Percentiles rank a stretch among this genome's conserved stretches.
phyloP scores from a whole-genome alignment of 345 rosid genomes.

The Turritis glabra region DNA sequence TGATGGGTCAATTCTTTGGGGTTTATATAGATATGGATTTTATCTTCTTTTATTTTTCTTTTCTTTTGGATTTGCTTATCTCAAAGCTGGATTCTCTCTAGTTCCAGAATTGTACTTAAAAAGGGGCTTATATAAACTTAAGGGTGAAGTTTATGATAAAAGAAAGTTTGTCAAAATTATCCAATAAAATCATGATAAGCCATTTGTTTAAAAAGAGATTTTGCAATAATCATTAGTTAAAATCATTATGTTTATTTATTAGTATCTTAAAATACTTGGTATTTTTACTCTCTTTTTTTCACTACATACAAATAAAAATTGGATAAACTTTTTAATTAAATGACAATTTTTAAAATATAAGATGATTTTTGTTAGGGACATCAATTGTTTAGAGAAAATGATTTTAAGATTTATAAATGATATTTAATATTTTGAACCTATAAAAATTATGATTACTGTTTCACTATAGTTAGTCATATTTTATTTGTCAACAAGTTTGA shows the following conservation, averaged over 20 bases:
- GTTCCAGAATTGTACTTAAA: conserved; percentile 40
- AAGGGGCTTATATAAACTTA: background rate
- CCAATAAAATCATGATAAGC: background rate
- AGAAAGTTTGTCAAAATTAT: background rate
- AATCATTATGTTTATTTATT: background rate
- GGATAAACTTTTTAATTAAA: background rate
- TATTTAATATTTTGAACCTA: background rate
- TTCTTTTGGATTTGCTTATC: background rate
- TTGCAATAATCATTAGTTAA: too few species aligned
- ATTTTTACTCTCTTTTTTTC: background rate
- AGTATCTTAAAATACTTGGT: background rate
- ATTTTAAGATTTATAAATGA: too few species aligned
- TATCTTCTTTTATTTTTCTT: background rate
- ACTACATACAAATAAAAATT: background rate
- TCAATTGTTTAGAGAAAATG: too few species aligned
- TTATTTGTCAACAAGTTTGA: background rate
- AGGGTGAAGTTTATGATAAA: background rate
- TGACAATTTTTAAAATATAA: background rate
- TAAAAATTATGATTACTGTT: background rate
- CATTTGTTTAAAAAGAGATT: background rate
- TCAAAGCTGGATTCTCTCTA: background rate
- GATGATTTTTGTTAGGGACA: too few species aligned
- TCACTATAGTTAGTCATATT: background rate
- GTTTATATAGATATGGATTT: conserved; percentile 19
- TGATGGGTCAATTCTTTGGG: conserved; percentile 6